Base-by-base conservation (phyloP, 345 rosid genomes). In the Raphanus sativus region DNA sequence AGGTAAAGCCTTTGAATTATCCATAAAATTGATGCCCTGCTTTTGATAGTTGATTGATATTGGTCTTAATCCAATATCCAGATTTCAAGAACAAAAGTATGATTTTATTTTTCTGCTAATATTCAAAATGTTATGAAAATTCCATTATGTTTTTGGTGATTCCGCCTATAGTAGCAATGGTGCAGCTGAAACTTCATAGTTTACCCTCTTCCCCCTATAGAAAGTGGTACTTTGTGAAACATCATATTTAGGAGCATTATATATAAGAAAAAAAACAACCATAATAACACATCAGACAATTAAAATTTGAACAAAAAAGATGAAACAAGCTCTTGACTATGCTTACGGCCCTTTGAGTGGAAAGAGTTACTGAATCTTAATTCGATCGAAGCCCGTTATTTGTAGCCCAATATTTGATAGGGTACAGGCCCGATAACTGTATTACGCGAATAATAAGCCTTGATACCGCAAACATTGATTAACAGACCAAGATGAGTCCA, bases 171-270 rank as follows among this genome's bases (percentile, higher is more conserved):
- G 93, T 87, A 8, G 88, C 81, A 67, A 77, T 82, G 1, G 90
- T 87, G 81, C 93, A 89, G 85, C 93, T 89, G 68, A 90, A 92
- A 82, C 98, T 89, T 62, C 92, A 87, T 0, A 88, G 26, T 15
- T 86, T 88, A 1, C 94, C 98, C 30, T 87, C 84, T 1, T 90
- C 5, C 76, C 25, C 96, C 98, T 81, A 91, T 83, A 12, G 98
- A 21, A 90, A 91, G 32, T 83, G 77, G 56, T 92, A 92, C 98
- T 91, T 38, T 87, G 85, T 89, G 82, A 77, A 90, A 88, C 56
- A 85, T 75, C 2, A 86, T 88, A 38, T 84, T 68, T 0, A 90
- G 92, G 72, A 89, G 80, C 55, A 68, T 67, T 67, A 4, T 5
- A 0, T 24, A 1, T 48, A 9, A 50, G 10, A 9, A 30, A 28